Conservation (phyloP, 257 asterid genomes). For the Nicotiana tomentosiformis region DNA sequence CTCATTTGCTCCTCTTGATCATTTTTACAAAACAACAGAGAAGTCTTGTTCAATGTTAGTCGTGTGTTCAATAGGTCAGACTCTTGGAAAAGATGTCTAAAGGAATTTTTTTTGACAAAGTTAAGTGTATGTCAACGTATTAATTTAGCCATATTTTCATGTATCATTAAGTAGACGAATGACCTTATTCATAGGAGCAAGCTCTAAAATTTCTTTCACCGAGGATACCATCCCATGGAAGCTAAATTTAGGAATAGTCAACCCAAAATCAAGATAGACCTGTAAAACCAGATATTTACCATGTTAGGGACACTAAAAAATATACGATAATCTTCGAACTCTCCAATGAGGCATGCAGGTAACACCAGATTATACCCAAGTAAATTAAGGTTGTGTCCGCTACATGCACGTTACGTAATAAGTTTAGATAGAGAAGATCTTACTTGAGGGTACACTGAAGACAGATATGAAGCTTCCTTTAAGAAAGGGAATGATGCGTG, state of each 20-base stretch:
- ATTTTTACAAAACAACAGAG: too few species aligned
- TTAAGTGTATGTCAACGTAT: too few species aligned
- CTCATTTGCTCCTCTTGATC: too few species aligned
- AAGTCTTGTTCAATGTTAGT: too few species aligned
- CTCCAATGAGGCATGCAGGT: too few species aligned
- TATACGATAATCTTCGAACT: too few species aligned
- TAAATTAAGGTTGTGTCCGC: too few species aligned
- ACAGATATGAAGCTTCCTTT: slow-evolving; percentile 82
- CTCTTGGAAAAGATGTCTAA: too few species aligned
- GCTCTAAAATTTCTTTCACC: slow-evolving; percentile 73
- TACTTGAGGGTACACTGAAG: slow-evolving; percentile 86
- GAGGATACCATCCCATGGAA: slow-evolving; percentile 91
- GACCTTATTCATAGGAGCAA: slow-evolving; percentile 87
- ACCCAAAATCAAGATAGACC: slow-evolving; percentile 90
- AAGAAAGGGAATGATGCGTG: slow-evolving; percentile 91
- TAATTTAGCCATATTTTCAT: not conserved
- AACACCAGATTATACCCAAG: too few species aligned
- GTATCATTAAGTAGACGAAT: slow-evolving; percentile 4
- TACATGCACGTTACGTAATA: too few species aligned
- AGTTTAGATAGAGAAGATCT: slow-evolving; percentile 6
- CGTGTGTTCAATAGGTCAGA: too few species aligned
- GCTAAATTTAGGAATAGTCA: slow-evolving; percentile 91
- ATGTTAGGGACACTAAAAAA: not conserved
- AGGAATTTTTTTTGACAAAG: too few species aligned
- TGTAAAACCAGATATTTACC: slow-evolving; percentile 10